Evolutionary conservation across 169 alveolate species (phyloP), one percentile per base, ranked within the genome.

Genomic region (Plasmodium berghei): DNA sequence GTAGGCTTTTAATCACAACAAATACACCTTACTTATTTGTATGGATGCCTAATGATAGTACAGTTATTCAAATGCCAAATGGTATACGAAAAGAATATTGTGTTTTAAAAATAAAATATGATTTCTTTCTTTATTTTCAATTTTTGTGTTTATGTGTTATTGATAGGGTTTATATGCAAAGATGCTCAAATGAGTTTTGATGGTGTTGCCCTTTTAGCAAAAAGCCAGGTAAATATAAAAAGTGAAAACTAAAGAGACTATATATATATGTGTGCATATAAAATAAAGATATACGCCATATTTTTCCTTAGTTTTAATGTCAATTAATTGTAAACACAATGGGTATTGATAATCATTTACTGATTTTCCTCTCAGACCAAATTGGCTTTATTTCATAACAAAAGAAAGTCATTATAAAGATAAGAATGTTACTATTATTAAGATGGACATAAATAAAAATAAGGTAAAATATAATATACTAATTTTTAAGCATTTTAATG

Each of bases 1-100:
- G 24, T 73, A 74, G 88, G 67, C 72, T 74, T 63, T 67, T 74
- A 64, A 74, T 74, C 18, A 61, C 74, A 16, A 74, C 88, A 66
- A 46, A 45, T 62, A 45, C 88, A 0, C 56, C 74, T 9, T 55
- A 61, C 18, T 74, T 74, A 45, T 74, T 74, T 74, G 73, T 74
- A 67, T 74, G 88, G 88, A 45, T 62, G 26, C 88, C 88, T 24
- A 18, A 61, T 67, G 88, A 62, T 54, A 61, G 88, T 67, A 20
- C 64, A 18, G 46, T 74, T 12, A 18, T 61, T 26, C 64, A 74
- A 42, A 74, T 74, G 73, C 73, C 88, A n/a, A 45, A 14, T 16
- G 73, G 72, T 74, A 55, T 22, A 52, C 40, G 24, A 26, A 34
- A 52, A n/a, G 12, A 52, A 52, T 42, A 2, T 26, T 24, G 10